Evolutionary conservation across 176 grass and related monocot species (phyloP).

Genomic region (Musa itinerans): DNA sequence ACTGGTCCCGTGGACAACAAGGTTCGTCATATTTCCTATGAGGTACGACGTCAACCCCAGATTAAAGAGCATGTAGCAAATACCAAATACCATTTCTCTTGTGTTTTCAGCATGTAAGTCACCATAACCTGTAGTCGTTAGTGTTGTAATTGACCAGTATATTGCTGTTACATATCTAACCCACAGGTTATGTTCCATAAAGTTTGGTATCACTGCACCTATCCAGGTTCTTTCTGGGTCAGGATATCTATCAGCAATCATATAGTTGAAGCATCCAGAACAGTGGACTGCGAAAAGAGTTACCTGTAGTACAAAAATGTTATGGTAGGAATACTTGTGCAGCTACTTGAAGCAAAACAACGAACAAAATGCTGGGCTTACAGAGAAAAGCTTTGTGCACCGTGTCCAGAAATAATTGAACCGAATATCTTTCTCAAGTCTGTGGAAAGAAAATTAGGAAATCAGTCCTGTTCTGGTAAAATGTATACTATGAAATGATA

Average conservation of each 20-base stretch:
- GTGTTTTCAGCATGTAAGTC: constrained; percentile 16
- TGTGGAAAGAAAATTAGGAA: background rate
- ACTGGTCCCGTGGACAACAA: constrained; percentile 10
- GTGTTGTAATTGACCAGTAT: constrained; percentile 20
- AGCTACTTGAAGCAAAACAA: background rate
- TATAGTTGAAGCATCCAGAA: constrained; percentile 18
- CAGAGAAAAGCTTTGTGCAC: constrained; percentile 6
- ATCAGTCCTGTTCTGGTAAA: background rate
- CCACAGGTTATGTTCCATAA: constrained; percentile 4
- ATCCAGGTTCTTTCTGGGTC: constrained; percentile 6
- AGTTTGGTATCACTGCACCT: constrained; percentile 16
- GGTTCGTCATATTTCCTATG: constrained; percentile 21
- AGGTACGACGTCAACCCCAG: constrained; percentile 19
- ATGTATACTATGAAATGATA: background rate
- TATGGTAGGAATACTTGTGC: background rate
- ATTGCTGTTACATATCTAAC: constrained; percentile 20
- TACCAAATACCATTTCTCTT: constrained; percentile 15
- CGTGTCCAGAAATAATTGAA: constrained; percentile 13
- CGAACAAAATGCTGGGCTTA: background rate
- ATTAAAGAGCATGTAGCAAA: constrained; percentile 13
- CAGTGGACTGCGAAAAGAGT: constrained; percentile 14
- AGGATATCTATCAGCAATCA: constrained; percentile 16
- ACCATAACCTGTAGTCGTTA: constrained; percentile 16
- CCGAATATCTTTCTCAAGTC: constrained; percentile 16
- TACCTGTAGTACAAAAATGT: background rate